Percentiles rank a stretch among this genome's conserved stretches.
phyloP scores from a whole-genome alignment of 1,284 basidiomycete genomes.

The Sanghuangporus baumii region DNA sequence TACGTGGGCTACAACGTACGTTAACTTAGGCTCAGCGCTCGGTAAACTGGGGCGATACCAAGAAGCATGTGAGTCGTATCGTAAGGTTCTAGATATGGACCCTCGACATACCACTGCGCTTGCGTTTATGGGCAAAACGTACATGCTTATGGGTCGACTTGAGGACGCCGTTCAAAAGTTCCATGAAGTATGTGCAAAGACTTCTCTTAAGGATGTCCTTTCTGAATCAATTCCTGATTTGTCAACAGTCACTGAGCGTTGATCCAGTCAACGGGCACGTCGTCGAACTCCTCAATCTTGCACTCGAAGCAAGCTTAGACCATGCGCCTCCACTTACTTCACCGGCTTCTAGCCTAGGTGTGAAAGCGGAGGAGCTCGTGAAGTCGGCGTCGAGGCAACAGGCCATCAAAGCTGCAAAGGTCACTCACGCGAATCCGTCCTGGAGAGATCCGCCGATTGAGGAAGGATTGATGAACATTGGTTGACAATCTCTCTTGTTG shows the following conservation, averaged over 20 bases:
- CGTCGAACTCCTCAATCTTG: slow-evolving; percentile 80
- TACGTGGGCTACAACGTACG: slow-evolving; percentile 82
- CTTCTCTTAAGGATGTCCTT: background rate
- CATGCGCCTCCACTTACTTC: background rate
- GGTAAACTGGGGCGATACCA: slow-evolving; percentile 71
- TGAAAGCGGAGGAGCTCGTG: background rate
- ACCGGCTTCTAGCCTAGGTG: background rate
- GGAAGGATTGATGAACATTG: background rate
- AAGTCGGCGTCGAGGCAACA: background rate
- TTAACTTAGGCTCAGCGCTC: slow-evolving; percentile 86
- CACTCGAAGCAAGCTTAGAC: slow-evolving; percentile 47
- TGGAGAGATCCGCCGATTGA: background rate
- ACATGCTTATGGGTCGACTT: slow-evolving; percentile 67
- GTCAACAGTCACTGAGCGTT: slow-evolving; percentile 67
- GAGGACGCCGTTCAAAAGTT: slow-evolving; percentile 82
- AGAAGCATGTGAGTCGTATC: slow-evolving; percentile 68
- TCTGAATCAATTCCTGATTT: background rate
- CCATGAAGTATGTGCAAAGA: slow-evolving; percentile 60
- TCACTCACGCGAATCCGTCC: background rate
- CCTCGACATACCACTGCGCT: slow-evolving; percentile 74
- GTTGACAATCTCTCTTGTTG: too few relatives aligned
- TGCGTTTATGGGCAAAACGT: slow-evolving; percentile 79
- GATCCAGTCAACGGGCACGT: slow-evolving; percentile 84
- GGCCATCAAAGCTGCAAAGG: background rate
- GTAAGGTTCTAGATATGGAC: slow-evolving; percentile 75